A percentile compares a stretch with the other conserved stretches of the same genome.
Evolutionary conservation across 2,329 filamentous ascomycete genomes (phyloP).

Genomic region (Fusarium pseudonygamai): DNA sequence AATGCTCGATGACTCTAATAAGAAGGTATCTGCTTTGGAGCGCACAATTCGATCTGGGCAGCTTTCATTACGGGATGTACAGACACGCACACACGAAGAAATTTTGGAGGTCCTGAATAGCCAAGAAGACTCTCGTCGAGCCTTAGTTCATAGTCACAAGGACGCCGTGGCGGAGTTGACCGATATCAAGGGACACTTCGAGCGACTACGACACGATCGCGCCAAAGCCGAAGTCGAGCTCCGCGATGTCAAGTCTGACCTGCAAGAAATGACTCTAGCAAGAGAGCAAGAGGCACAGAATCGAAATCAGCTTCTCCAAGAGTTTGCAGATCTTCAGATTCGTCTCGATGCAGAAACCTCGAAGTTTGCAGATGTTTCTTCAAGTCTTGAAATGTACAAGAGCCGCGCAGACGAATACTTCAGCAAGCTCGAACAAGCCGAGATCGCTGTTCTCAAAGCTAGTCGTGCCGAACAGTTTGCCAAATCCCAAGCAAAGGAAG

Average conservation of each 20-base stretch:
- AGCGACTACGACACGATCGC: slow-evolving; percentile 85
- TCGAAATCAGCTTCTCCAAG: slow-evolving; percentile 86
- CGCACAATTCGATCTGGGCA: slow-evolving; percentile 87
- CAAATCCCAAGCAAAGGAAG: slow-evolving; percentile 86
- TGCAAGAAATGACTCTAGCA: slow-evolving; percentile 80
- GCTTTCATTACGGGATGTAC: slow-evolving; percentile 87
- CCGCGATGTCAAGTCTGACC: slow-evolving; percentile 82
- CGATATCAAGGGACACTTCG: slow-evolving; percentile 86
- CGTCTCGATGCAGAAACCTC: slow-evolving; percentile 89
- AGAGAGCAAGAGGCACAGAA: slow-evolving; percentile 89
- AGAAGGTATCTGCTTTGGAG: slow-evolving; percentile 90
- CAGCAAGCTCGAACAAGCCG: slow-evolving; percentile 94
- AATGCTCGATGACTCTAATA: slow-evolving; percentile 91
- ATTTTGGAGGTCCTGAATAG: slow-evolving; percentile 91
- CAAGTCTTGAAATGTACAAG: slow-evolving; percentile 90
- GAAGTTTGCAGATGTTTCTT: slow-evolving; percentile 82
- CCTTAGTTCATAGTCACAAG: slow-evolving; percentile 85
- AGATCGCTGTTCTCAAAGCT: slow-evolving; percentile 94
- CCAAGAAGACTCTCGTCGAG: slow-evolving; percentile 88
- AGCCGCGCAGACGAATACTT: slow-evolving; percentile 95
- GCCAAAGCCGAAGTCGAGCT: slow-evolving; percentile 85
- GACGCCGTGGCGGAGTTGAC: slow-evolving; percentile 84
- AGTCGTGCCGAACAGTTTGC: slow-evolving; percentile 93
- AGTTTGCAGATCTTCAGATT: slow-evolving; percentile 94
- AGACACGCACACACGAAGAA: slow-evolving; percentile 93